Evolutionary conservation across 371 early-diverging fungal genomes (phyloP).

Genomic region (Capniomyces stellatus): DNA sequence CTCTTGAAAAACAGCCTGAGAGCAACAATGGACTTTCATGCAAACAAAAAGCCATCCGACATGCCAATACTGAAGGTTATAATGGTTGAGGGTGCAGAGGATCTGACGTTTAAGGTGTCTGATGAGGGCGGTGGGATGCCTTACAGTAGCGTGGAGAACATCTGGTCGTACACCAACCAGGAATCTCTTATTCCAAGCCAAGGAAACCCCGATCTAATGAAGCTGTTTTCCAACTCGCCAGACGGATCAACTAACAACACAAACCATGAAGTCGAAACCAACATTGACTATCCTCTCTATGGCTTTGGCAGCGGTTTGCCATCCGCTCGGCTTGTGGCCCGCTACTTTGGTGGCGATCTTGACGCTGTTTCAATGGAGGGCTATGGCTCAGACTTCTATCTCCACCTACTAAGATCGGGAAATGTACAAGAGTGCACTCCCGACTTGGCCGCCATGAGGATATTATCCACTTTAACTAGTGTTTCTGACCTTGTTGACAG

Average conservation of each 20-base stretch:
- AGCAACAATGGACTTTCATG: constrained; percentile 29
- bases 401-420: constrained; percentile 39
- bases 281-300: constrained; percentile 23
- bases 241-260: constrained; percentile 31
- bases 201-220: background rate
- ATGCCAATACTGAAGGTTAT: constrained; percentile 25
- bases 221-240: background rate
- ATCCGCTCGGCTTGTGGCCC: constrained; percentile 28
- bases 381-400: constrained; percentile 49
- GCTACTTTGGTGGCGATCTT: constrained; percentile 58
- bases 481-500: constrained; percentile 3
- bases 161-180: constrained; percentile 25
- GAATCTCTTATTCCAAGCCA: background rate
- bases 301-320: constrained; percentile 30
- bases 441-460: constrained; percentile 4
- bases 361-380: constrained; percentile 50
- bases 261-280: constrained; percentile 19
- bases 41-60: background rate
- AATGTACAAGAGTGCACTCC: constrained; percentile 15
- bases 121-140: constrained; percentile 42
- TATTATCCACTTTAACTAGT: background rate
- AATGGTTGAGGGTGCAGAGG: constrained; percentile 37
- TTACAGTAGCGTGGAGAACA: constrained; percentile 26
- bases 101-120: constrained; percentile 37
- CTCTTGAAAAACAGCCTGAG: constrained; percentile 38